Evolutionary conservation across 2,329 filamentous ascomycete species (phyloP).

Genomic region (Phaeosphaeria sp.): DNA sequence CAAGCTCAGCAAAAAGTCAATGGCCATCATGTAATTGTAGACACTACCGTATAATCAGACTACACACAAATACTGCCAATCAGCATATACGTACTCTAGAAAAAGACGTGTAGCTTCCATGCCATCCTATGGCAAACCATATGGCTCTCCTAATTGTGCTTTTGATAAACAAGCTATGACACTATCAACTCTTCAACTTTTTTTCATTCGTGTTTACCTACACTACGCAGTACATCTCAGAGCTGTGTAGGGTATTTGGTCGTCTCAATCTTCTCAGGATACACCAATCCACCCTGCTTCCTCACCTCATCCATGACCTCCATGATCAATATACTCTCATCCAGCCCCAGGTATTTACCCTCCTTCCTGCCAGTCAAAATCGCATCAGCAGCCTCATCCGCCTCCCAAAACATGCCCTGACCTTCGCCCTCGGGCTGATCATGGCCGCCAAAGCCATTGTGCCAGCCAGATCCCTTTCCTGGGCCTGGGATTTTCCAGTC

Average conservation of each 20-base stretch:
- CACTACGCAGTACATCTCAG: too few relatives aligned
- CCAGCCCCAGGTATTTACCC: conserved; percentile 67
- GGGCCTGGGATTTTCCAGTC: conserved; percentile 55
- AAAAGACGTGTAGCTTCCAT: too few relatives aligned
- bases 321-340: conserved; percentile 87
- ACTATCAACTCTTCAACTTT: too few relatives aligned
- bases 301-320: conserved; percentile 76
- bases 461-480: conserved; percentile 55
- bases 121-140: too few relatives aligned
- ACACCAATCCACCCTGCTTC: conserved; percentile 66
- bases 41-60: too few relatives aligned
- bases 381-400: conserved; percentile 78
- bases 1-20: not conserved
- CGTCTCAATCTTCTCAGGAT: conserved; percentile 71
- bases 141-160: too few relatives aligned
- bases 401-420: conserved; percentile 89
- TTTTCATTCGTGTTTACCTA: too few relatives aligned
- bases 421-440: conserved; percentile 64
- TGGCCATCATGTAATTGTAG: too few relatives aligned
- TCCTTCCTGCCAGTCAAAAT: conserved; percentile 78
- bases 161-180: too few relatives aligned
- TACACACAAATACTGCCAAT: too few relatives aligned
- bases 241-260: conserved; percentile 40
- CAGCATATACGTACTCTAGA: too few relatives aligned
- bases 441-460: conserved; percentile 54